A percentile compares a stretch with the other conserved stretches of the same genome.
These are phyloP conservation scores for Phytophthora hybrid DNA, from an alignment of 352 stramenopile species.

Conservation along the genomic window DNA sequence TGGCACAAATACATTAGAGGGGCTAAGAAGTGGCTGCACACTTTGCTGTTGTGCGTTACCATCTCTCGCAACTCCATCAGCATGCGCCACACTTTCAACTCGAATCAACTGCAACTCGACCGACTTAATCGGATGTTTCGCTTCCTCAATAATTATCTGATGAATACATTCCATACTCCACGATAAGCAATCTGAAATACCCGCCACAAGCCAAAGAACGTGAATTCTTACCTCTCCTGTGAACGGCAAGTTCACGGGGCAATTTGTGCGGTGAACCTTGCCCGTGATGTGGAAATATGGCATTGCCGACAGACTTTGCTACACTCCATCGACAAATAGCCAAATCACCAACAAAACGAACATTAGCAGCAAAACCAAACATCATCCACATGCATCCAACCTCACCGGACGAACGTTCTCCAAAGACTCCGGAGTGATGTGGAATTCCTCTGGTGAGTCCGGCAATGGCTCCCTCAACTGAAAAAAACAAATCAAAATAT, in stretches of 20 bases:
- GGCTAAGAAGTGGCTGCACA: neutral
- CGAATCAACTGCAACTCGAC: constrained; percentile 93
- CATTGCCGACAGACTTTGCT: constrained; percentile 67
- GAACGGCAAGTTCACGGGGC: constrained; percentile 90
- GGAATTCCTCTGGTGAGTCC: constrained; percentile 78
- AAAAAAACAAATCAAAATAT: neutral
- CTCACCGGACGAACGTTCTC: constrained; percentile 80
- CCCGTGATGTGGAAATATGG: constrained; percentile 87
- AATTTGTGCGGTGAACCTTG: constrained; percentile 89
- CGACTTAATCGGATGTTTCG: constrained; percentile 82
- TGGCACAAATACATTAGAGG: neutral
- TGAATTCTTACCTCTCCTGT: constrained; percentile 77
- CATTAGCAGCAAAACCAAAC: constrained; percentile 4
- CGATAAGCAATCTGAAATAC: constrained; percentile 8
- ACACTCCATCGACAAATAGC: neutral
- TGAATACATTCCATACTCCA: constrained; percentile 6
- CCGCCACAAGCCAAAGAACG: neutral
- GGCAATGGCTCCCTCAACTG: constrained; percentile 68
- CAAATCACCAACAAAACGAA: constrained; percentile 11
- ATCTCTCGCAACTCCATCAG: constrained; percentile 82
- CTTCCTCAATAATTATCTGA: constrained; percentile 83
- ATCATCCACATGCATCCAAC: neutral
- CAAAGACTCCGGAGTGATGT: constrained; percentile 84
- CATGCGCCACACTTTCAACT: constrained; percentile 86
- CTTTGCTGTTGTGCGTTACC: constrained; percentile 37